These are phyloP conservation scores for Phytophthora podocarpi DNA, from an alignment of 352 stramenopile genomes.

Conservation along the genomic window DNA sequence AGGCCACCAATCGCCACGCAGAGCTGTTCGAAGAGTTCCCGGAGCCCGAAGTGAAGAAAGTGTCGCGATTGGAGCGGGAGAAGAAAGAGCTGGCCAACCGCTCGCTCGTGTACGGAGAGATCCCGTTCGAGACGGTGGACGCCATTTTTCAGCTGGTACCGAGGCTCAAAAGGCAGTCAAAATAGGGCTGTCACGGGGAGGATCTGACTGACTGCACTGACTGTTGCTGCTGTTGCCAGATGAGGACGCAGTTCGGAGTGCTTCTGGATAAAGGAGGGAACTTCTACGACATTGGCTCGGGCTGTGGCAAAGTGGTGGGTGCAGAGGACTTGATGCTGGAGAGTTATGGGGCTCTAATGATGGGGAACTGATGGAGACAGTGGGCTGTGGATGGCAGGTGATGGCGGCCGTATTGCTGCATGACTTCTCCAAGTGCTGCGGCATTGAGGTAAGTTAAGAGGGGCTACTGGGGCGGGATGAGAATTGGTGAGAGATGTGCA, in stretches of 20 bases:
- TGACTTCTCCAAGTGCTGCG: constrained; percentile 69
- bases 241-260: constrained; percentile 62
- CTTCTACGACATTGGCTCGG: constrained; percentile 76
- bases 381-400: constrained; percentile 41
- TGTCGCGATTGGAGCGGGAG: constrained; percentile 68
- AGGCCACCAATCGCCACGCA: constrained; percentile 43
- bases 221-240: constrained; percentile 29
- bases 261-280: constrained; percentile 65
- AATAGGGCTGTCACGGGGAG: background rate
- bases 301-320: constrained; percentile 74
- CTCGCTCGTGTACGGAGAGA: constrained; percentile 71
- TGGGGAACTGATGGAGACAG: too few species aligned
- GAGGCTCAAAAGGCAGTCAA: background rate
- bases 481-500: background rate
- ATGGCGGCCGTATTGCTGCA: constrained; percentile 64
- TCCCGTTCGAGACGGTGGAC: constrained; percentile 59
- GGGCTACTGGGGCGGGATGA: too few species aligned
- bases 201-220: background rate
- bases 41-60: constrained; percentile 55
- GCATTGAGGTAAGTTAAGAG: constrained; percentile 63
- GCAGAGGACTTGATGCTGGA: background rate
- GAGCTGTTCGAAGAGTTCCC: constrained; percentile 58
- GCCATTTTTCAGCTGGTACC: constrained; percentile 65
- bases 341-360: background rate
- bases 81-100: constrained; percentile 66